These are phyloP conservation scores for Flaveria brownii DNA, from an alignment of 129 eudicot genomes.

Conservation along the genomic window DNA sequence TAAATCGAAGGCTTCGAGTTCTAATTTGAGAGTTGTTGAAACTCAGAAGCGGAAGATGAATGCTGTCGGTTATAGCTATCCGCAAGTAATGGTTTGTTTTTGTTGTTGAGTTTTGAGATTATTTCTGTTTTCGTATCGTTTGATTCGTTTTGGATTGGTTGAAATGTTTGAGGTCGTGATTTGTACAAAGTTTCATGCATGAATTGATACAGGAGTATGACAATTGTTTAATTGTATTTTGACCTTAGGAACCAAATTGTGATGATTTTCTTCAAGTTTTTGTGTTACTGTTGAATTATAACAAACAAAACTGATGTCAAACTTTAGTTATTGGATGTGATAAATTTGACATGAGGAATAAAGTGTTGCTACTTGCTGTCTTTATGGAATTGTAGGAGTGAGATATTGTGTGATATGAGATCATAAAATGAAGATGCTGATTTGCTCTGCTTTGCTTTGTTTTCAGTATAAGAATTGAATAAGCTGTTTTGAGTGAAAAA, in stretches of 20 bases:
- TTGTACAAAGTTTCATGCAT: not conserved
- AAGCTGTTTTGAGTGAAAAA: not conserved
- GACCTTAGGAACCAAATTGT: not conserved
- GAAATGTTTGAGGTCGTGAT: not conserved
- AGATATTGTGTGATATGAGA: not conserved
- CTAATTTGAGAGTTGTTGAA: constrained; percentile 30
- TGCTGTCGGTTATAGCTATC: constrained; percentile 55
- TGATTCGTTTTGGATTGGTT: not conserved
- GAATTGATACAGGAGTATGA: not conserved
- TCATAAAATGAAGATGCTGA: not conserved
- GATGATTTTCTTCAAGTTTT: not conserved
- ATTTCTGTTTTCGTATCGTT: not conserved
- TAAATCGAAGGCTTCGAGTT: constrained; percentile 25
- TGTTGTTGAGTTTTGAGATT: not conserved
- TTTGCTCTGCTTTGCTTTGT: not conserved
- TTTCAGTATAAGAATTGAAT: not conserved
- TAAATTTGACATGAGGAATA: not conserved
- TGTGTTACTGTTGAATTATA: not conserved
- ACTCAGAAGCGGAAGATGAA: constrained; percentile 42
- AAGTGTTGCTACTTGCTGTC: not conserved
- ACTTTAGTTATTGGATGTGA: not conserved
- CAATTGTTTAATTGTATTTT: not conserved
- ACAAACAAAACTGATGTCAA: not conserved
- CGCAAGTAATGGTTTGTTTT: constrained; percentile 27
- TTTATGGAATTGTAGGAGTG: not conserved